phyloP scores from a whole-genome alignment of 495 filamentous ascomycete species.

The Penicillium diatomitis region DNA sequence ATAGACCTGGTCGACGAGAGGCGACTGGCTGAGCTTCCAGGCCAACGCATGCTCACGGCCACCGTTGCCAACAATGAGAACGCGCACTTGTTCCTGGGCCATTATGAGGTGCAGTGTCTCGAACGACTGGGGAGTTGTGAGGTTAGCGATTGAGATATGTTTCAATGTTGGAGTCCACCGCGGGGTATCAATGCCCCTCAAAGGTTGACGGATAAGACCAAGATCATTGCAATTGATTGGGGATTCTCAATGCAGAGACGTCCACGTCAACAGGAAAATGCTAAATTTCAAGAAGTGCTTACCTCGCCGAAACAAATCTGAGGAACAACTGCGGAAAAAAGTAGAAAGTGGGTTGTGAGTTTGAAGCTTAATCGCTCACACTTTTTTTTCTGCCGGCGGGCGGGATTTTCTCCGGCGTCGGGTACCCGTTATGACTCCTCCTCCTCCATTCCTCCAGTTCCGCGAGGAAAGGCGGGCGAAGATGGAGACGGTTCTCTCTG shows the following conservation, averaged over 20 bases:
- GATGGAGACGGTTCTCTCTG: no score
- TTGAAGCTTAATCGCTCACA: slow-evolving; percentile 4
- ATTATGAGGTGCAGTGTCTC: slow-evolving; percentile 27
- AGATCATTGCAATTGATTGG: neutral
- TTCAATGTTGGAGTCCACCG: slow-evolving; percentile 9
- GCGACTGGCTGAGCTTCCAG: slow-evolving; percentile 85
- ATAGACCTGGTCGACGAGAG: slow-evolving; percentile 41
- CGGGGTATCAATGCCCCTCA: slow-evolving; percentile 23
- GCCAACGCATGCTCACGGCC: slow-evolving; percentile 91
- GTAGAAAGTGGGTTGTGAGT: slow-evolving; percentile 7
- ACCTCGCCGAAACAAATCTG: slow-evolving; percentile 26
- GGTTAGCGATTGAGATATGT: slow-evolving; percentile 8
- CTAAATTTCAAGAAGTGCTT: slow-evolving; percentile 6
- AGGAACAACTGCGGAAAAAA: slow-evolving; percentile 20
- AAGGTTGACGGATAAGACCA: neutral
- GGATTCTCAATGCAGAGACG: neutral
- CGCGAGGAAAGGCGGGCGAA: no score
- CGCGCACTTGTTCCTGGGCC: slow-evolving; percentile 40
- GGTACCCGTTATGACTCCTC: slow-evolving; percentile 5
- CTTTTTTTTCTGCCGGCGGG: slow-evolving; percentile 25
- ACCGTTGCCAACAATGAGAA: slow-evolving; percentile 87
- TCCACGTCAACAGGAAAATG: no score
- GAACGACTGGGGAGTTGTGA: slow-evolving; percentile 14
- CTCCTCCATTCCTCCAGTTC: no score
- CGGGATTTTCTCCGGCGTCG: slow-evolving; percentile 17